These are phyloP conservation scores for Amanita thiersii DNA, from an alignment of 768 basidiomycete genomes.

Conservation along the genomic window DNA sequence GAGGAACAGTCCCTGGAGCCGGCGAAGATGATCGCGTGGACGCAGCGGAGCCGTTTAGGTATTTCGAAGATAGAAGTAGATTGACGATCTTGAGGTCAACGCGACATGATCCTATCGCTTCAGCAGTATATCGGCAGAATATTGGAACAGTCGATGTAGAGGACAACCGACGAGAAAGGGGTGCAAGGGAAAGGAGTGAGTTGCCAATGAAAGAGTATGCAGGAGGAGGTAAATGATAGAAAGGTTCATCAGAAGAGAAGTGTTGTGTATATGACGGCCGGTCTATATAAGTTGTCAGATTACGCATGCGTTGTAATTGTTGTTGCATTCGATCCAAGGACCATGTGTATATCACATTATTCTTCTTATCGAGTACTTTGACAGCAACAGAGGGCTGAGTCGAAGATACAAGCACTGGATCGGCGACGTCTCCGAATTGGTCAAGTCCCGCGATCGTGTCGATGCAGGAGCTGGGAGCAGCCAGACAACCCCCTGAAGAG, in stretches of 20 bases:
- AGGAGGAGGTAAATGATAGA: slow-evolving; percentile 82
- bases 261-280: slow-evolving; percentile 91
- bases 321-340: slow-evolving; percentile 82
- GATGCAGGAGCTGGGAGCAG: slow-evolving; percentile 72
- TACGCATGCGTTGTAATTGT: slow-evolving; percentile 89
- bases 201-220: slow-evolving; percentile 92
- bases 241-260: slow-evolving; percentile 89
- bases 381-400: slow-evolving; percentile 81
- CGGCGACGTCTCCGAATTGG: slow-evolving; percentile 90
- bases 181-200: slow-evolving; percentile 72
- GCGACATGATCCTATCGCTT: slow-evolving; percentile 93
- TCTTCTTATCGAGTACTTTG: slow-evolving; percentile 85
- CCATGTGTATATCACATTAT: slow-evolving; percentile 89
- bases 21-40: slow-evolving; percentile 76
- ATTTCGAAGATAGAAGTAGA: slow-evolving; percentile 51
- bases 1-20: slow-evolving; percentile 43
- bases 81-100: slow-evolving; percentile 78
- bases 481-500: slow-evolving; percentile 73
- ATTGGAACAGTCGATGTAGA: slow-evolving; percentile 77
- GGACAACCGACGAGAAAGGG: slow-evolving; percentile 70
- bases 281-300: slow-evolving; percentile 82
- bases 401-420: slow-evolving; percentile 62
- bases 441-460: slow-evolving; percentile 83
- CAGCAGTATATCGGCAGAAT: slow-evolving; percentile 88
- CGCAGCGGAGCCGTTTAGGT: slow-evolving; percentile 50